Base-by-base conservation (phyloP, 148 eudicot genomes). In the Dysphania ambrosioides region DNA sequence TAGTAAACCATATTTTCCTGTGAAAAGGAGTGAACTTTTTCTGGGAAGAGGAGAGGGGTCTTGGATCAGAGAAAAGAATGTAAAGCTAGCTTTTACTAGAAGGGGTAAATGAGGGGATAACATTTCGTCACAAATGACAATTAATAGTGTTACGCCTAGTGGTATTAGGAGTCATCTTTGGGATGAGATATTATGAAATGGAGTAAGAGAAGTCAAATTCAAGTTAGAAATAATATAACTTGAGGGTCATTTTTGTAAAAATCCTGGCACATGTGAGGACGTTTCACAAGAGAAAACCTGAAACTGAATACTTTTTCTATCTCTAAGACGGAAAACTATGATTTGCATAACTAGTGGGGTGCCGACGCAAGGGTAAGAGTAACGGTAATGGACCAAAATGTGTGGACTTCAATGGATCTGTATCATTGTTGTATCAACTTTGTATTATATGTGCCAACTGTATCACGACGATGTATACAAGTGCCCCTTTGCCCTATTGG, bases 1-100 rank as follows among this genome's bases (percentile, higher is more conserved):
- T 75, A 47, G 61, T 59, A 64, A 34, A 32, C 75, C 68, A 80
- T 72, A 0, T 10, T 27, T 47, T 65, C 13, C 8, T 41, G 30
- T 7, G 35, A 8, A 8, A 8, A 44, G 18, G 40, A 29, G 35
- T 13, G n/a, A 11, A n/a, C n/a, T 19, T 7, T 13, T 68, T 68
- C 27, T 29, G 1, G 27, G 19, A n/a, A n/a, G 26, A 8, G 8
- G 8, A 4, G 40, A 6, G 53, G 53, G 4, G 21, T 11, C 18
- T 47, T 6, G 4, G 16, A 47, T 47, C 21, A 16, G 16, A 47
- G 53, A 47, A 47, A 47, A 44, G 16, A 16, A 6, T 47, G n/a
- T n/a, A n/a, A n/a, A n/a, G n/a, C n/a, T n/a, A n/a, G n/a, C n/a
- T n/a, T n/a, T n/a, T n/a, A n/a, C n/a, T n/a, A n/a, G n/a, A n/a